Base-by-base conservation (phyloP, 148 eudicot genomes). In the Bassia scoparia region DNA sequence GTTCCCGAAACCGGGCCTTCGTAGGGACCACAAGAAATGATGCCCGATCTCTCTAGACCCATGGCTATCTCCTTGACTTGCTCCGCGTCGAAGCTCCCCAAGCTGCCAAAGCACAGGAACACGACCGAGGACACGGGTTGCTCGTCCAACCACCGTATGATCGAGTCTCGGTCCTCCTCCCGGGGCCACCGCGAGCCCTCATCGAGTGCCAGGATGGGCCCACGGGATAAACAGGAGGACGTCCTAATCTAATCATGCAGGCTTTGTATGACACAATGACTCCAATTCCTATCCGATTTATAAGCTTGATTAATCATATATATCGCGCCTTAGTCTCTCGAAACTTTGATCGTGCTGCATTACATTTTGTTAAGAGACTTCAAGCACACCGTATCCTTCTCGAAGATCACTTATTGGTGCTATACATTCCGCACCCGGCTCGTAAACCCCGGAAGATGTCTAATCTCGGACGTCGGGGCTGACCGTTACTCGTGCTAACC, bases 81-180 rank as follows among this genome's bases (percentile, higher is more conserved):
- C 1, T 46, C 80, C 29, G 9, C 76, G 30, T 66, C 55, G 23
- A 89, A 82, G n/a, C 70, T 63, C 4, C 93, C 93, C 69, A 67
- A 69, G 65, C 87, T 89, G 4, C 93, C 90, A 8, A 89, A 89
- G 41, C 90, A 89, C 0, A 89, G 41, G 50, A 81, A 89, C 26
- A 84, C 87, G 4, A 88, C 89, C 0, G 89, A 86, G 6, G 74
- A 70, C 6, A 64, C 37, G 0, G 87, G 88, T 29, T 86, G 90
- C 0, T 37, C 31, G 18, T 89, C 87, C 18, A 89, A 81, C 93
- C 93, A 89, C 26, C 34, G 34, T 6, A 75, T 71, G 38, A 84
- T 78, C 13, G 65, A 23, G 5, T 78, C 67, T 14, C 73, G 52
- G 0, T 35, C 80, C 7, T 11, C 9, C 15, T n/a, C 4, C 15